Percentiles rank a stretch among this genome's conserved stretches.
Evolutionary conservation across 139 green algal genomes (phyloP).

Genomic region (Volvox reticuliferus): DNA sequence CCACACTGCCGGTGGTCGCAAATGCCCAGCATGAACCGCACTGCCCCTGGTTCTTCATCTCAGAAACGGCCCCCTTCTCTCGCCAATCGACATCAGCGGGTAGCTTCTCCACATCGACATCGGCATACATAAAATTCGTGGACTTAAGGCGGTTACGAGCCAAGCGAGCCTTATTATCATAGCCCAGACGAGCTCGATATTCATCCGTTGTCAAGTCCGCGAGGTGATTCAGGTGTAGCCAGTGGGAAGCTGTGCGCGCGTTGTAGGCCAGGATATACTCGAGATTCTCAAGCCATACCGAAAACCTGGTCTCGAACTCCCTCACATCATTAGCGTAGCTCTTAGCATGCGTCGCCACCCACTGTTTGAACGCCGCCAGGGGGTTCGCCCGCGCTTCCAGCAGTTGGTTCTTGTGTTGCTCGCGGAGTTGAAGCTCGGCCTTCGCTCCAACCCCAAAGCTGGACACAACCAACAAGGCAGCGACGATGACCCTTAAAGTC

Average conservation of each 20-base stretch:
- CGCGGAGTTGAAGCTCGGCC: neutral
- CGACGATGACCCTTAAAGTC: neutral
- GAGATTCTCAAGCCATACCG: conserved; percentile 89
- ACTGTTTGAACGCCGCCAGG: conserved; percentile 37
- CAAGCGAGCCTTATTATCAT: conserved; percentile 20
- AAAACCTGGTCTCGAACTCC: conserved; percentile 76
- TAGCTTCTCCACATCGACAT: conserved; percentile 59
- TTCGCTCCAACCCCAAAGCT: neutral
- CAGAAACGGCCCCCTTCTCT: conserved; percentile 82
- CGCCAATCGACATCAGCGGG: conserved; percentile 87
- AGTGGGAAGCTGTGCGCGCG: conserved; percentile 66
- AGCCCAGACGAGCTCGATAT: conserved; percentile 83
- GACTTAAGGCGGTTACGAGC: conserved; percentile 20
- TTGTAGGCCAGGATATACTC: conserved; percentile 87
- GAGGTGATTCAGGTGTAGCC: conserved; percentile 86
- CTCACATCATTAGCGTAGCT: conserved; percentile 55
- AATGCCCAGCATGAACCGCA: conserved; percentile 99
- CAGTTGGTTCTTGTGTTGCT: conserved; percentile 5
- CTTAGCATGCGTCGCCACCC: conserved; percentile 64
- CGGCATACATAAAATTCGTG: conserved; percentile 69
- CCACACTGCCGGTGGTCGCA: conserved; percentile 90
- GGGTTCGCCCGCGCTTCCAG: conserved; percentile 30
- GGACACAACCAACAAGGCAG: conserved; percentile 28
- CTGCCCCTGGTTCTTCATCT: conserved; percentile 95
- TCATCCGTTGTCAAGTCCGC: conserved; percentile 88